Conservation (phyloP, 2,329 filamentous ascomycete species). For the Stachybotrys chartarum region DNA sequence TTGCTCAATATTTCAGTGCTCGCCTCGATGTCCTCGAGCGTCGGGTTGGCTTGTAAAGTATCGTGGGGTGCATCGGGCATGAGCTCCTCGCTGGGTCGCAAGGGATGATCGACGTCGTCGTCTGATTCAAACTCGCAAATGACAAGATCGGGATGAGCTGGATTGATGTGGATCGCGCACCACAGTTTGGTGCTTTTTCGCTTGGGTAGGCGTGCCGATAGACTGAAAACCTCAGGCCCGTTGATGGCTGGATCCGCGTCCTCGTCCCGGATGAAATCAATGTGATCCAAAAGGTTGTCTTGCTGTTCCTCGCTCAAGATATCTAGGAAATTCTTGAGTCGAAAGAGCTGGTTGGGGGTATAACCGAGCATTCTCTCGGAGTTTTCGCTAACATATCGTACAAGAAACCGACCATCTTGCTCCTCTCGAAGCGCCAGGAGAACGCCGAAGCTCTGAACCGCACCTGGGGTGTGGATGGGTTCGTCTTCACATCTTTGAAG, state of each 20-base stretch:
- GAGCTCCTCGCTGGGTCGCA: conserved; percentile 53
- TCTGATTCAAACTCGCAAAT: conserved; percentile 88
- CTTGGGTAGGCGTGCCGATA: conserved; percentile 59
- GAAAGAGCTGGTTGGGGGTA: conserved; percentile 68
- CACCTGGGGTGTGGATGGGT: conserved; percentile 80
- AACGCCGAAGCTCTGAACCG: conserved; percentile 72
- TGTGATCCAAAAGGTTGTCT: conserved; percentile 76
- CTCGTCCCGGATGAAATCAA: conserved; percentile 82
- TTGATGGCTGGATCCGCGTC: conserved; percentile 67
- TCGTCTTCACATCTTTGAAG: conserved; percentile 84
- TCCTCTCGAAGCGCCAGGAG: conserved; percentile 70
- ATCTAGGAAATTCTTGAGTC: conserved; percentile 68
- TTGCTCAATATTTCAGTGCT: conserved; percentile 71
- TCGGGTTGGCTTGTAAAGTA: conserved; percentile 66
- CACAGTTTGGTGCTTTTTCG: conserved; percentile 62
- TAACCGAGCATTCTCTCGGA: conserved; percentile 69
- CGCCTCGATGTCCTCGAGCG: conserved; percentile 63
- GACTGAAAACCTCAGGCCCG: conserved; percentile 79
- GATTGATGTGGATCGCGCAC: conserved; percentile 78
- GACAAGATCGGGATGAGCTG: conserved; percentile 59
- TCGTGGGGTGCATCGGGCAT: conserved; percentile 62
- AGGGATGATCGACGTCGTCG: conserved; percentile 62
- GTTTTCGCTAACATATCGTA: conserved; percentile 77
- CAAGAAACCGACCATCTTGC: conserved; percentile 56
- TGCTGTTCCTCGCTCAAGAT: conserved; percentile 77